Evolutionary conservation across 83 land plant species (phyloP).

Genomic region (Picea abies): DNA sequence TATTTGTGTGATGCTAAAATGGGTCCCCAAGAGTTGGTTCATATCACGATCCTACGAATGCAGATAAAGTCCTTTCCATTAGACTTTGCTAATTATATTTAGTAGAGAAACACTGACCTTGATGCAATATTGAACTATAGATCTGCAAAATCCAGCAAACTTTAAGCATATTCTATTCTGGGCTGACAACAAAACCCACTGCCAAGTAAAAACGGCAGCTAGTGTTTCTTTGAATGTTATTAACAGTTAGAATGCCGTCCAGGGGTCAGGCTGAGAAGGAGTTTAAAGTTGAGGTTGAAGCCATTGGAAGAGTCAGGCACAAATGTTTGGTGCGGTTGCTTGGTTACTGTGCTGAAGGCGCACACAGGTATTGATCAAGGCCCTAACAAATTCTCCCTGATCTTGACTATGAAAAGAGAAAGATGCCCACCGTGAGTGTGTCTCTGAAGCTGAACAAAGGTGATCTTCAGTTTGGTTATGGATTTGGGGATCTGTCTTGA

Average conservation of each 20-base stretch:
- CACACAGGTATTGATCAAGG: constrained; percentile 51
- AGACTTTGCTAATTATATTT: background rate
- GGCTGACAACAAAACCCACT: background rate
- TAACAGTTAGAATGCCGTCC: background rate
- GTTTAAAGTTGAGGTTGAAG: constrained; percentile 79
- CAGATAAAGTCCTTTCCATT: background rate
- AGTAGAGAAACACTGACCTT: too few species aligned
- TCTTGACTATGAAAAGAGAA: constrained; percentile 4
- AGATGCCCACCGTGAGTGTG: background rate
- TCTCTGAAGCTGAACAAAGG: too few species aligned
- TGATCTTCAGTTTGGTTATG: background rate
- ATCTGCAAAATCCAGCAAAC: background rate
- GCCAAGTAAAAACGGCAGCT: background rate
- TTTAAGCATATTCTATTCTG: background rate
- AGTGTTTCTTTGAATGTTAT: background rate
- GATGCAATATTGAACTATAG: background rate
- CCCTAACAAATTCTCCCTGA: background rate
- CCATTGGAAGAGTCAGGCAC: constrained; percentile 77
- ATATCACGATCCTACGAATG: background rate
- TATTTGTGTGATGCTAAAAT: background rate
- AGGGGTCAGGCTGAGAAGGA: constrained; percentile 88
- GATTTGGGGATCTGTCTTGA: background rate
- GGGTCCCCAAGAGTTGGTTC: background rate
- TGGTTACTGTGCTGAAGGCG: constrained; percentile 80
- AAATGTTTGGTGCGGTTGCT: constrained; percentile 73